phyloP scores from a whole-genome alignment of 345 rosid species.

The Arabis alpina region DNA sequence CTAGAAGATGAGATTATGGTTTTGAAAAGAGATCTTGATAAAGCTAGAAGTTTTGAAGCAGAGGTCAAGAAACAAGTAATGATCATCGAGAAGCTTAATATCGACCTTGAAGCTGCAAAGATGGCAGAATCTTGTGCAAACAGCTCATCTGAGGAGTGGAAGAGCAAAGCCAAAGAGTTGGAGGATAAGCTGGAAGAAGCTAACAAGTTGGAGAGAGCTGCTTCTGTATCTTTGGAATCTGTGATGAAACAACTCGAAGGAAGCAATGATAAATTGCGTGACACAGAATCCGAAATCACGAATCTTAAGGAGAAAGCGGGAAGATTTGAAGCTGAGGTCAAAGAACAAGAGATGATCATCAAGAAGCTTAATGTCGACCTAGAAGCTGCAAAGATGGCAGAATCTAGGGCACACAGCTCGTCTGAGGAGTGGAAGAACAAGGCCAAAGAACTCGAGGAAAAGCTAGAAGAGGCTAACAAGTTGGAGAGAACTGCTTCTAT shows the following conservation, averaged over 20 bases:
- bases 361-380: conserved; percentile 82
- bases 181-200: conserved; percentile 68
- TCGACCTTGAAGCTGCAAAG: conserved; percentile 83
- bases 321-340: conserved; percentile 56
- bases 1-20: conserved; percentile 62
- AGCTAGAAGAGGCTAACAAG: conserved; percentile 61
- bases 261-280: conserved; percentile 72
- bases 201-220: conserved; percentile 75
- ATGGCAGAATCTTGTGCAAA: conserved; percentile 85
- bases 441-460: conserved; percentile 68
- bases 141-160: conserved; percentile 77
- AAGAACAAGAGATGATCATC: conserved; percentile 60
- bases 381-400: conserved; percentile 87
- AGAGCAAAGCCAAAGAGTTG: conserved; percentile 60
- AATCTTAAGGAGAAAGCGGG: conserved; percentile 64
- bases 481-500: conserved; percentile 84
- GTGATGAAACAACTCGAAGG: conserved; percentile 84
- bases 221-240: conserved; percentile 81
- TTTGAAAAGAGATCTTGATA: conserved; percentile 64
- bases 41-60: conserved; percentile 52
- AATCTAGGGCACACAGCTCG: conserved; percentile 74
- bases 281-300: conserved; percentile 62
- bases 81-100: conserved; percentile 70
- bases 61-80: conserved; percentile 64
- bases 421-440: conserved; percentile 73